These are phyloP conservation scores for Macrocybe gigantea DNA, from an alignment of 768 basidiomycete species.

Conservation along the genomic window DNA sequence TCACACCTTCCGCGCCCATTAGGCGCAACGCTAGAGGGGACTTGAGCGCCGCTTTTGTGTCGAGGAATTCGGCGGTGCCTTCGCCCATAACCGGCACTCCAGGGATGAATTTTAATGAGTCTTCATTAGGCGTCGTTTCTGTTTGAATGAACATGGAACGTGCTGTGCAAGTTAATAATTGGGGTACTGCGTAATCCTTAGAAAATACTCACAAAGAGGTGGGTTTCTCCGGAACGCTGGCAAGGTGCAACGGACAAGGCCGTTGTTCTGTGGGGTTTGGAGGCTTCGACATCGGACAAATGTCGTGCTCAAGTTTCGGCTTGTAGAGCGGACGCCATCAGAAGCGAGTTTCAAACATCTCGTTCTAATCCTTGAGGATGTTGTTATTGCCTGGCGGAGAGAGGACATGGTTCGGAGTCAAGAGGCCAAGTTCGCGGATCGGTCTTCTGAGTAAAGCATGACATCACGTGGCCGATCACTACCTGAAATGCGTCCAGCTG, in stretches of 20 bases:
- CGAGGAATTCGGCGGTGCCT: conserved; percentile 92
- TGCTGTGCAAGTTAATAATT: conserved; percentile 28
- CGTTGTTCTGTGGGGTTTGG: too few species aligned
- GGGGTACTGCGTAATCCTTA: neutral
- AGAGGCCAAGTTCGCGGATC: too few species aligned
- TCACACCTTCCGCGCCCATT: conserved; percentile 92
- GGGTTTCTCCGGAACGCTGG: conserved; percentile 7
- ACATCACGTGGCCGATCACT: neutral
- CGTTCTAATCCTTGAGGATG: too few species aligned
- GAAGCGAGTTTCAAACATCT: too few species aligned
- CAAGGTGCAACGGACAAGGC: too few species aligned
- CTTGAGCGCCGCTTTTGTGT: conserved; percentile 76
- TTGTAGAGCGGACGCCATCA: too few species aligned
- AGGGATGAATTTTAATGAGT: conserved; percentile 97
- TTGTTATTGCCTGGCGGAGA: too few species aligned
- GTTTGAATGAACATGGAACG: conserved; percentile 99
- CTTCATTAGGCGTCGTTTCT: conserved; percentile 94
- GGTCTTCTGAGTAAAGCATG: too few species aligned
- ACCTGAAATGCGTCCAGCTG: neutral
- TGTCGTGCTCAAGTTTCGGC: too few species aligned
- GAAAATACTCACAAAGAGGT: conserved; percentile 26
- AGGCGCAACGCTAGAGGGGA: conserved; percentile 94
- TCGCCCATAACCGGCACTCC: conserved; percentile 83
- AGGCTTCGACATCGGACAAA: too few species aligned
- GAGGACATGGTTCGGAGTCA: too few species aligned